These are phyloP conservation scores for Tetrahymena elliotti DNA, from an alignment of 73 alveolate species.

Conservation along the genomic window DNA sequence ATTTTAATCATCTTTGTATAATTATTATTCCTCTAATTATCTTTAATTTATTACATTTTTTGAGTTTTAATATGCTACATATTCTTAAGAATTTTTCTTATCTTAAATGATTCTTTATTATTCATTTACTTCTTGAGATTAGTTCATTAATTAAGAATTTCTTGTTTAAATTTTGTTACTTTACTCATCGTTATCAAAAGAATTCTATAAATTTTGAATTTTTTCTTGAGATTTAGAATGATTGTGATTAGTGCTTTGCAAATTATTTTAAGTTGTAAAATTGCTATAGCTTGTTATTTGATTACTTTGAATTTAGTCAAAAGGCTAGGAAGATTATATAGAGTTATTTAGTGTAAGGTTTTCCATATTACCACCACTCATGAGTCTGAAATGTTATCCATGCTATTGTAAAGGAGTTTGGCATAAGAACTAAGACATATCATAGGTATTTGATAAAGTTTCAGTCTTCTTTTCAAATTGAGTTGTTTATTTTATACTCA, in stretches of 20 bases:
- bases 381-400: not conserved
- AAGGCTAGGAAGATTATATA: not conserved
- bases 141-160: not conserved
- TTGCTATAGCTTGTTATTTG: not conserved
- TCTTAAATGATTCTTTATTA: no score
- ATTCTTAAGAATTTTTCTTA: not conserved
- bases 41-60: not conserved
- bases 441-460: not conserved
- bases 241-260: not conserved
- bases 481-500: not conserved
- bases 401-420: not conserved
- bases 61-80: not conserved
- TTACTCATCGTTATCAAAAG: not conserved
- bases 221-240: not conserved
- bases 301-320: not conserved
- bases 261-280: not conserved
- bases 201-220: no score
- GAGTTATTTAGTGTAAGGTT: not conserved
- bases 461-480: not conserved
- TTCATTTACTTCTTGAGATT: not conserved
- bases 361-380: not conserved
- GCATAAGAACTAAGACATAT: not conserved
- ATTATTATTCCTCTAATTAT: not conserved
- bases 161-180: no score
- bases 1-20: not conserved